phyloP scores from a whole-genome alignment of 108 stramenopile genomes.

The Seminavis robusta region DNA sequence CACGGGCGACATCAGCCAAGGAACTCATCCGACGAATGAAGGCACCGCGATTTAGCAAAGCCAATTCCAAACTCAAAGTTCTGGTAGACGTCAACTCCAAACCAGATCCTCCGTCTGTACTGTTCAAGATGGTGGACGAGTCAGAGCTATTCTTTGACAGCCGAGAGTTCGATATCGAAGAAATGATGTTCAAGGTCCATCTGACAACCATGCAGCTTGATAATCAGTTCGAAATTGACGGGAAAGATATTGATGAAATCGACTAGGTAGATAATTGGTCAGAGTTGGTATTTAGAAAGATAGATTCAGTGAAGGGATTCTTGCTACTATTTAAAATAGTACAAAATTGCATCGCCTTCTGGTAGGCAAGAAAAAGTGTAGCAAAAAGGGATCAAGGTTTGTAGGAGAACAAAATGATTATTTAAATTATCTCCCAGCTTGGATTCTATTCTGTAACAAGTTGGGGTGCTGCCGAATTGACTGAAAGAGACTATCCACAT shows the following conservation, averaged over 20 bases:
- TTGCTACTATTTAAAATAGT: no score
- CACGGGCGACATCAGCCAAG: conserved; percentile 38
- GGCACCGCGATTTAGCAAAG: conserved; percentile 20
- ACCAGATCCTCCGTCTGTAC: conserved; percentile 29
- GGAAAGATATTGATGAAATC: conserved; percentile 55
- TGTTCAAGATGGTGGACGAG: conserved; percentile 45
- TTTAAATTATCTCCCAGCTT: no score
- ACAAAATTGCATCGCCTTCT: no score
- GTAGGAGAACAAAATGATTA: no score
- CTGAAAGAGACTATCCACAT: no score
- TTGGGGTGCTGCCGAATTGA: no score
- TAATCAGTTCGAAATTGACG: conserved; percentile 53
- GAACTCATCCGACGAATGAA: conserved; percentile 49
- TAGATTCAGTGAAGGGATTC: no score
- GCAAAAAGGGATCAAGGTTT: no score
- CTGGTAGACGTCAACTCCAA: conserved; percentile 24
- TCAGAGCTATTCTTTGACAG: conserved; percentile 33
- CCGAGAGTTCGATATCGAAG: conserved; percentile 27
- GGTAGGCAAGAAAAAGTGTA: no score
- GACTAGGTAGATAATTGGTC: no score
- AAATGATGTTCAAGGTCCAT: conserved; percentile 49
- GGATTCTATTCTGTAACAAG: no score
- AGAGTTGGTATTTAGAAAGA: no score
- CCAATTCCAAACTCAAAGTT: conserved; percentile 47
- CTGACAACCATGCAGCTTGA: conserved; percentile 48